Evolutionary conservation across 2,329 filamentous ascomycete species (phyloP).

Genomic region (Seiridium unicorne): DNA sequence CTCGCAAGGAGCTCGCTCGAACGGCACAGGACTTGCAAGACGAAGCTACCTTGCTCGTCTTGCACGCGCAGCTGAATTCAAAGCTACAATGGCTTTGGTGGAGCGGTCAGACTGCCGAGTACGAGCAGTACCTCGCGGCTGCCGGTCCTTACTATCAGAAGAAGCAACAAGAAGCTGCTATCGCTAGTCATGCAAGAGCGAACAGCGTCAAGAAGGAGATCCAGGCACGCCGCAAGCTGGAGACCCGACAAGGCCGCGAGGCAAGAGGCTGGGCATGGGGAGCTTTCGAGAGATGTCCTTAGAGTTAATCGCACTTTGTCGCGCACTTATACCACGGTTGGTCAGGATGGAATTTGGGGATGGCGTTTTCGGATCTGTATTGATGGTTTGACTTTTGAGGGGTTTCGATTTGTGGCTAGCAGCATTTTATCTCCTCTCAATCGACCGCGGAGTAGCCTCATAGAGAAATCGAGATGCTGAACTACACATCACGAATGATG

Average conservation of each 20-base stretch:
- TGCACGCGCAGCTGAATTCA: constrained; percentile 54
- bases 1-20: constrained; percentile 30
- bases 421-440: too few species aligned
- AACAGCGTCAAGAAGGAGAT: constrained; percentile 25
- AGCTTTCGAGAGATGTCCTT: constrained; percentile 15
- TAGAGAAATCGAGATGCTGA: not conserved
- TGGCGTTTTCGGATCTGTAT: constrained; percentile 26
- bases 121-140: constrained; percentile 44
- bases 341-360: constrained; percentile 18
- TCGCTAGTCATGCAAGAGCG: constrained; percentile 25
- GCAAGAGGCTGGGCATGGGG: constrained; percentile 20
- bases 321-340: constrained; percentile 23
- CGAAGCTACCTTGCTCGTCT: constrained; percentile 42
- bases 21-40: constrained; percentile 33
- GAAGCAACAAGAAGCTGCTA: constrained; percentile 30
- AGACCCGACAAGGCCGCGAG: constrained; percentile 17
- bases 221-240: constrained; percentile 23
- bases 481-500: too few species aligned
- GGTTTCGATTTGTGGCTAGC: not conserved
- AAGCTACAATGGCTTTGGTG: constrained; percentile 57
- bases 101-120: constrained; percentile 46
- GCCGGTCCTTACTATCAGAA: constrained; percentile 41
- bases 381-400: constrained; percentile 10
- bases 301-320: constrained; percentile 12
- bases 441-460: not conserved